Percentiles rank a stretch among this genome's conserved stretches.
phyloP scores from a whole-genome alignment of 176 grass and related monocot genomes.

The Oryza coarctata region DNA sequence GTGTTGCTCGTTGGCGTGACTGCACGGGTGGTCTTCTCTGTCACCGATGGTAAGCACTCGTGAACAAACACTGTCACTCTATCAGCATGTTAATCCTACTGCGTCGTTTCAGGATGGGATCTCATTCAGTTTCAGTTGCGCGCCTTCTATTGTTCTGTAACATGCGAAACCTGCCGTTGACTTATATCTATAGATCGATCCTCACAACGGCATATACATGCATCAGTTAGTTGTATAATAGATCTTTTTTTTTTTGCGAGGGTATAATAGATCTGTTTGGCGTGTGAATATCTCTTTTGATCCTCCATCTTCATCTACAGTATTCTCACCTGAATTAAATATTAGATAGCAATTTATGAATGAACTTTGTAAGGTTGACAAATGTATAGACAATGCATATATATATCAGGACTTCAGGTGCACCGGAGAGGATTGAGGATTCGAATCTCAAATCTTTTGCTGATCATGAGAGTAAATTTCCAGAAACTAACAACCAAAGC shows the following conservation, averaged over 20 bases:
- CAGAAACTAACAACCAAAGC: not conserved
- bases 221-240: not conserved
- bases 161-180: not conserved
- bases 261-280: not conserved
- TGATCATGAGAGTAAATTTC: not conserved
- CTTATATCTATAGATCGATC: not conserved
- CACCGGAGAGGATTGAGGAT: not conserved
- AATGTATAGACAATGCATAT: too few species aligned
- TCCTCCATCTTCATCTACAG: not conserved
- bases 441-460: not conserved
- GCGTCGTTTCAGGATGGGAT: too few species aligned
- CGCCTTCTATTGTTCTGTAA: not conserved
- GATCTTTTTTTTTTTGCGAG: too few species aligned
- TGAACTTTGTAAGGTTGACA: not conserved
- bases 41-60: conserved; percentile 42
- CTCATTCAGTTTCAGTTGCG: not conserved
- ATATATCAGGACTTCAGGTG: not conserved
- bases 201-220: not conserved
- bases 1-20: conserved; percentile 4
- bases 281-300: not conserved
- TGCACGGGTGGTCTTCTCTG: not conserved
- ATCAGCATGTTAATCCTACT: not conserved
- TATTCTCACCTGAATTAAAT: not conserved
- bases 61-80: not conserved
- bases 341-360: not conserved